phyloP scores from a whole-genome alignment of 2,329 filamentous ascomycete species.

The Aspergillus sergii region DNA sequence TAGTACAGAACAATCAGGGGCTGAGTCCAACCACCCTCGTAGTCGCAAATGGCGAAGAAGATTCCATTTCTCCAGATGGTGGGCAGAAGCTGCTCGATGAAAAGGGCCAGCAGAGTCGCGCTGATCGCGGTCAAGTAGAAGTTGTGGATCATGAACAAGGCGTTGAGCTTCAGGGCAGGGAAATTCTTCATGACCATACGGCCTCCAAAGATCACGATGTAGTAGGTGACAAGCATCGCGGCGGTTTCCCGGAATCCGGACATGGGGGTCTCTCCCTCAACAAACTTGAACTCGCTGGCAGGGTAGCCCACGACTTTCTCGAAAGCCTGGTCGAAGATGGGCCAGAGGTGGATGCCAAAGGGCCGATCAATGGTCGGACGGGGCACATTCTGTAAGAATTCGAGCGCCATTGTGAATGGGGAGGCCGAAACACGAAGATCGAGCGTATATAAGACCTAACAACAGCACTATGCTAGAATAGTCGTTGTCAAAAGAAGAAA shows the following conservation, averaged over 20 bases:
- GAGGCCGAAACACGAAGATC: background rate
- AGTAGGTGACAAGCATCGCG: constrained; percentile 84
- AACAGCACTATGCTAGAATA: background rate
- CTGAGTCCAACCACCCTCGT: constrained; percentile 87
- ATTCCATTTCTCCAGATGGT: constrained; percentile 78
- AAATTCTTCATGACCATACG: constrained; percentile 89
- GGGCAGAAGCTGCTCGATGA: constrained; percentile 86
- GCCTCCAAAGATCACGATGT: constrained; percentile 89
- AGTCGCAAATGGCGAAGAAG: constrained; percentile 81
- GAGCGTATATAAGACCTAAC: background rate
- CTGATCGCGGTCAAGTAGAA: constrained; percentile 88
- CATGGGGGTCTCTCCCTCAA: constrained; percentile 79
- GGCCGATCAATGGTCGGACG: constrained; percentile 85
- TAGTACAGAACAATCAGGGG: constrained; percentile 95
- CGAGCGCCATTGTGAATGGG: constrained; percentile 48
- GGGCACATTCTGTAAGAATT: constrained; percentile 57
- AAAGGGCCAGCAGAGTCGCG: constrained; percentile 76
- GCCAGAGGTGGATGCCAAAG: constrained; percentile 90
- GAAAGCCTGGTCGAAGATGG: constrained; percentile 88
- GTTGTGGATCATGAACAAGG: constrained; percentile 94
- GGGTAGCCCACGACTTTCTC: constrained; percentile 77
- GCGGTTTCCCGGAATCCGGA: constrained; percentile 84
- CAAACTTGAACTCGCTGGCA: constrained; percentile 82
- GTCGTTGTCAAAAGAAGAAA: background rate
- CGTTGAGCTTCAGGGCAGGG: constrained; percentile 81